Evolutionary conservation across 1,284 basidiomycete genomes (phyloP).

Genomic region (Calocybe gambosa): DNA sequence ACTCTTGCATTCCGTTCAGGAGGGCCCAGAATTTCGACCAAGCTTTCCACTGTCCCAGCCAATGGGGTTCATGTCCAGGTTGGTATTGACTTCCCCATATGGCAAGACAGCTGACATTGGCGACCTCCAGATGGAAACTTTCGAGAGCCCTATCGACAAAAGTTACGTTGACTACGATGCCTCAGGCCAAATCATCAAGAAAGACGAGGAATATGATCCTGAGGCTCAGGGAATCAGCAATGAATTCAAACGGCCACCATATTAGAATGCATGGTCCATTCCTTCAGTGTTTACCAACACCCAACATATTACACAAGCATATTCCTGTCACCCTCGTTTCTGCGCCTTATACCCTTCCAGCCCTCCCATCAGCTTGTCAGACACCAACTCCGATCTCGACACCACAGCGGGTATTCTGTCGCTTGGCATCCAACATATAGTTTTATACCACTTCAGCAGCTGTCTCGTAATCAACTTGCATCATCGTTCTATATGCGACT

Average conservation of each 20-base stretch:
- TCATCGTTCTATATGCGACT: neutral
- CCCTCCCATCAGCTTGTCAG: conserved; percentile 3
- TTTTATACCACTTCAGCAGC: conserved; percentile 1
- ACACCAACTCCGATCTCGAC: neutral
- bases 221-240: conserved; percentile 51
- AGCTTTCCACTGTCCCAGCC: conserved; percentile 22
- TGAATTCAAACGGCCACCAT: conserved; percentile 59
- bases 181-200: conserved; percentile 37
- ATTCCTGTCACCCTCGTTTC: conserved; percentile 1
- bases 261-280: conserved; percentile 27
- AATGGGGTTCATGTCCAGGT: conserved; percentile 45
- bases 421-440: neutral
- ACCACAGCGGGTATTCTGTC: neutral
- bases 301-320: neutral
- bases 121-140: conserved; percentile 46
- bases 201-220: conserved; percentile 38
- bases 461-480: neutral
- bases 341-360: conserved; percentile 11
- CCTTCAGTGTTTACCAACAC: neutral
- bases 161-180: conserved; percentile 43
- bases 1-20: conserved; percentile 38
- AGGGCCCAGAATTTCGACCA: conserved; percentile 29
- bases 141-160: conserved; percentile 40
- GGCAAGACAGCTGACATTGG: neutral
- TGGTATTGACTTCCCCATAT: conserved; percentile 8